Evolutionary conservation across 2,329 filamentous ascomycete species (phyloP).

Genomic region (Cordyceps javanica): DNA sequence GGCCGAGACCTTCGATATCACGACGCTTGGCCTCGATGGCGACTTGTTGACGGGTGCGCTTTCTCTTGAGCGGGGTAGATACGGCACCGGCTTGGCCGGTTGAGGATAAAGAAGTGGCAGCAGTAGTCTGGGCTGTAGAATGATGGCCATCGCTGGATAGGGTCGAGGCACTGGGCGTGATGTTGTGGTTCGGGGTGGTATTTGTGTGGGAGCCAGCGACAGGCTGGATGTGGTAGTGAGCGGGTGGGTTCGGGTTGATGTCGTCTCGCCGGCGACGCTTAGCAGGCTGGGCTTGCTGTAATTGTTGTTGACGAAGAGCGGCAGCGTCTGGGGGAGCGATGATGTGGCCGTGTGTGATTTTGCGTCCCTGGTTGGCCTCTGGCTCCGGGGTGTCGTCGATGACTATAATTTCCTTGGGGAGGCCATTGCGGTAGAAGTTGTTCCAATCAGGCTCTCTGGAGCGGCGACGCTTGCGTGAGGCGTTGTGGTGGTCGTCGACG

Average conservation of each 20-base stretch:
- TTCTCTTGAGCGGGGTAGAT: conserved; percentile 78
- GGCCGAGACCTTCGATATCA: conserved; percentile 63
- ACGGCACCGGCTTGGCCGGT: conserved; percentile 58
- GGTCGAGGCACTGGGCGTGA: conserved; percentile 62
- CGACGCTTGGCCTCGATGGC: conserved; percentile 77
- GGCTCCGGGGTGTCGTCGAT: conserved; percentile 68
- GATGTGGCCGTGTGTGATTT: conserved; percentile 29
- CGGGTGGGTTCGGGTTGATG: conserved; percentile 40
- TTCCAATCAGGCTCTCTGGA: conserved; percentile 69
- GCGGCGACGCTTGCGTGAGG: conserved; percentile 46
- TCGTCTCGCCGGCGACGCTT: conserved; percentile 70
- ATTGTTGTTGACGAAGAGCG: conserved; percentile 24
- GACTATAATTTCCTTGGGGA: conserved; percentile 79
- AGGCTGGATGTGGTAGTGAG: conserved; percentile 60
- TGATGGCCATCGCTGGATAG: conserved; percentile 79
- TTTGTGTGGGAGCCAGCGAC: conserved; percentile 60
- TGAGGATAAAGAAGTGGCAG: conserved; percentile 71
- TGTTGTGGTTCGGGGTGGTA: conserved; percentile 62
- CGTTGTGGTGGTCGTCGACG: conserved; percentile 16
- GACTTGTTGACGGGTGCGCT: conserved; percentile 74
- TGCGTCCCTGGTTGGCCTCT: conserved; percentile 37
- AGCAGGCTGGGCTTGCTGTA: conserved; percentile 43
- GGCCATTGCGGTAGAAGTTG: conserved; percentile 74
- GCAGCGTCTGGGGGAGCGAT: conserved; percentile 21
- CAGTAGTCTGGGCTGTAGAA: conserved; percentile 76